These are phyloP conservation scores for Microbotryum scabiosae DNA, from an alignment of 1,284 basidiomycete genomes.

Conservation along the genomic window DNA sequence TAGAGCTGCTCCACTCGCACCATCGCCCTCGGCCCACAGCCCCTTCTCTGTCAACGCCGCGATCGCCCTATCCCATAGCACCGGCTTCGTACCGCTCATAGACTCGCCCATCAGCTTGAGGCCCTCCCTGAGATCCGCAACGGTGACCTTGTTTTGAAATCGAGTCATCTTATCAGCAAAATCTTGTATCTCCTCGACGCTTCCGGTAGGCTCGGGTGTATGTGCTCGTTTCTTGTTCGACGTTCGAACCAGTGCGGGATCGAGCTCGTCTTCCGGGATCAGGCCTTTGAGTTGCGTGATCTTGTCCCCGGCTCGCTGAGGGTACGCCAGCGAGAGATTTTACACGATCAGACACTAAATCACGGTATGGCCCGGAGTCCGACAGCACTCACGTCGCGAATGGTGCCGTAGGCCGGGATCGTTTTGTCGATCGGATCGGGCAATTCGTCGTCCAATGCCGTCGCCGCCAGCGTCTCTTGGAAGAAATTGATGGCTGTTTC, in stretches of 20 bases:
- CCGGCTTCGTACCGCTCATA: constrained; percentile 21
- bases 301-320: constrained; percentile 14
- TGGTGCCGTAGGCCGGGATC: constrained; percentile 16
- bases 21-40: background rate
- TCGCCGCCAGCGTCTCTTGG: constrained; percentile 25
- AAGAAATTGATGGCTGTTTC: background rate
- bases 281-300: constrained; percentile 4
- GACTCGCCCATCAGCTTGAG: constrained; percentile 15
- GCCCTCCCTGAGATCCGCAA: constrained; percentile 22
- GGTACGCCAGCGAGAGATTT: too few species aligned
- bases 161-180: background rate
- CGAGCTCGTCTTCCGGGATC: constrained; percentile 15
- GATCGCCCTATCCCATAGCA: constrained; percentile 12
- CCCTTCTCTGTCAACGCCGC: constrained; percentile 15
- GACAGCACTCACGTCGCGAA: constrained; percentile 13
- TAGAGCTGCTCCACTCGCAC: background rate
- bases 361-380: background rate
- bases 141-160: constrained; percentile 5
- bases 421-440: constrained; percentile 32
- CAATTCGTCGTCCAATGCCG: constrained; percentile 31
- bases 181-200: background rate
- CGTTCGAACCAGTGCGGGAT: constrained; percentile 6
- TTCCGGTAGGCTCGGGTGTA: background rate
- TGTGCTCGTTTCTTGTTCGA: constrained; percentile 7
- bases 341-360: too few species aligned